Evolutionary conservation across 2,329 filamentous ascomycete genomes (phyloP).

Genomic region (Fusarium torulosum): DNA sequence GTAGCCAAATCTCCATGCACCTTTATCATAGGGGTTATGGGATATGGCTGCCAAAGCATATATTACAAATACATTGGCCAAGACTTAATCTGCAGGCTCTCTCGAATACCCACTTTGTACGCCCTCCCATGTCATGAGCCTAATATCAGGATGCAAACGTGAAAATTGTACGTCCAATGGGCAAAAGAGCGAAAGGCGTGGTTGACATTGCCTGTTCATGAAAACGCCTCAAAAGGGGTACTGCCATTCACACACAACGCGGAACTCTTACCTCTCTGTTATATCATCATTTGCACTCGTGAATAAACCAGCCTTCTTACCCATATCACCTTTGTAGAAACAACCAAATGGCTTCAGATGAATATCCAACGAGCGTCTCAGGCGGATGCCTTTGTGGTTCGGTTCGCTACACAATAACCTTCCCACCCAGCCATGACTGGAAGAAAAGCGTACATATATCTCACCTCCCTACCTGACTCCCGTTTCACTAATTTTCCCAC

Average conservation of each 20-base stretch:
- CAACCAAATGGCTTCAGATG: constrained; percentile 37
- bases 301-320: background rate
- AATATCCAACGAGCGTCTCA: constrained; percentile 55
- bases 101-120: background rate
- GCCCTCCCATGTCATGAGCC: constrained; percentile 21
- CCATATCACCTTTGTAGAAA: background rate
- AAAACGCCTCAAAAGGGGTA: constrained; percentile 23
- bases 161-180: background rate
- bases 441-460: constrained; percentile 50
- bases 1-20: background rate
- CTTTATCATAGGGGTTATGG: background rate
- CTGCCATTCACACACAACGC: background rate
- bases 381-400: constrained; percentile 66
- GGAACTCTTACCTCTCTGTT: constrained; percentile 13
- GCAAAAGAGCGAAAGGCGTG: constrained; percentile 44
- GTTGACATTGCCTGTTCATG: constrained; percentile 47
- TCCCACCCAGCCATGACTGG: constrained; percentile 62
- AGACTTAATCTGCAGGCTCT: constrained; percentile 10
- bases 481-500: constrained; percentile 2
- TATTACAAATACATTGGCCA: background rate
- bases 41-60: background rate
- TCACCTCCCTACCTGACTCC: background rate
- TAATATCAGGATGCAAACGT: constrained; percentile 17
- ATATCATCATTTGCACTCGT: constrained; percentile 1
- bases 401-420: constrained; percentile 62